These are phyloP conservation scores for Neonectria magnoliae DNA, from an alignment of 2,329 filamentous ascomycete genomes.

Conservation along the genomic window DNA sequence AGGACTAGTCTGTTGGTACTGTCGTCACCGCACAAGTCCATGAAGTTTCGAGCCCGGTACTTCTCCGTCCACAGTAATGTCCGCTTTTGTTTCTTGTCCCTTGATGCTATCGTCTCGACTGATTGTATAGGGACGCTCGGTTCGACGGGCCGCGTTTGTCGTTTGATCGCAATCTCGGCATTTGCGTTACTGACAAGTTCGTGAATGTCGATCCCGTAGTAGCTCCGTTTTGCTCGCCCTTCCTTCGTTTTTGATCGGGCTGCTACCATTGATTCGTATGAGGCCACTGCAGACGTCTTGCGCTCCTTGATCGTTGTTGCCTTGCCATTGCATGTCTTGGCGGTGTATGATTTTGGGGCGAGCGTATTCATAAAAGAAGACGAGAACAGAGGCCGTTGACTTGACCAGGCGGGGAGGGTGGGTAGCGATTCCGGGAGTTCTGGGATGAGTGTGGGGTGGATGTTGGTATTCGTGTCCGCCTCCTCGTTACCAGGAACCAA, in stretches of 20 bases:
- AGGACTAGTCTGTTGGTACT: slow-evolving; percentile 90
- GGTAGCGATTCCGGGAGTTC: slow-evolving; percentile 8
- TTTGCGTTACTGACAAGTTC: slow-evolving; percentile 77
- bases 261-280: slow-evolving; percentile 75
- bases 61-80: slow-evolving; percentile 94
- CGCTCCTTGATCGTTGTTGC: slow-evolving; percentile 66
- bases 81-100: slow-evolving; percentile 55
- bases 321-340: slow-evolving; percentile 68
- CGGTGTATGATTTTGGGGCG: slow-evolving; percentile 49
- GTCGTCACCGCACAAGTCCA: slow-evolving; percentile 94
- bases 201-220: slow-evolving; percentile 95
- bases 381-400: slow-evolving; percentile 41
- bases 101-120: slow-evolving; percentile 49
- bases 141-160: slow-evolving; percentile 34
- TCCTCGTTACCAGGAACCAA: slow-evolving; percentile 1
- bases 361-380: slow-evolving; percentile 40
- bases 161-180: slow-evolving; percentile 62
- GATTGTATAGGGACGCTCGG: slow-evolving; percentile 53
- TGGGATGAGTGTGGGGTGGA: slow-evolving; percentile 8
- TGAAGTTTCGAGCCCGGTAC: slow-evolving; percentile 90
- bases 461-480: slow-evolving; percentile 5
- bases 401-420: slow-evolving; percentile 32
- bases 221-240: slow-evolving; percentile 77
- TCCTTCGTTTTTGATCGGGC: slow-evolving; percentile 73
- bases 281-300: slow-evolving; percentile 54